Evolutionary conservation across 345 rosid species (phyloP).

Genomic region (Lepidium africanum): DNA sequence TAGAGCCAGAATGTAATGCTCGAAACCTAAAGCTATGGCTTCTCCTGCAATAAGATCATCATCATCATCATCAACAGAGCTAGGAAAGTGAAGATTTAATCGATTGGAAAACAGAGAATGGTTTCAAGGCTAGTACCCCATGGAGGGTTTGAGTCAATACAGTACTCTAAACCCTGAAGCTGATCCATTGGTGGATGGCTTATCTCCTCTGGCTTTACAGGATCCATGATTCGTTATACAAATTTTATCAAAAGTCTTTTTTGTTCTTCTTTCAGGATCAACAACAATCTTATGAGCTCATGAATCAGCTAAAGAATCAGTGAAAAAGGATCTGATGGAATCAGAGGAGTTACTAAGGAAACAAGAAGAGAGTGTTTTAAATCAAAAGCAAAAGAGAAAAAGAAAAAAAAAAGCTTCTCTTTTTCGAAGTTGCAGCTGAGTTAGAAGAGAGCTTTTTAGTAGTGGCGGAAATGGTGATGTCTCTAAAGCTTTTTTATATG

Average conservation of each 20-base stretch:
- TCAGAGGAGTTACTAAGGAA: conserved; percentile 10
- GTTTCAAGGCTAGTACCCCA: conserved; percentile 51
- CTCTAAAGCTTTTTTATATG: not conserved
- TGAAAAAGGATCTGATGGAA: conserved; percentile 12
- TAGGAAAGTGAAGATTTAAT: not conserved
- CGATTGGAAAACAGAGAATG: not conserved
- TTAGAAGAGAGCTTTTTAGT: conserved; percentile 21
- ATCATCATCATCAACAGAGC: not conserved
- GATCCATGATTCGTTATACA: conserved; percentile 43
- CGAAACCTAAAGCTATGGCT: conserved; percentile 86
- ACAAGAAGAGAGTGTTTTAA: not conserved
- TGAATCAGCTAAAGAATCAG: conserved; percentile 6
- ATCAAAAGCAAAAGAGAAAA: not conserved
- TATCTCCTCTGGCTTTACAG: conserved; percentile 87
- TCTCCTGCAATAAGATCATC: conserved; percentile 56
- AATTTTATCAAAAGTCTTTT: not conserved
- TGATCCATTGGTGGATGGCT: conserved; percentile 91
- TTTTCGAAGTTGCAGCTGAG: conserved; percentile 24
- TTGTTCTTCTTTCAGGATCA: not conserved
- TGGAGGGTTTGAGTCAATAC: conserved; percentile 98
- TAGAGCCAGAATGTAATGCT: conserved; percentile 89
- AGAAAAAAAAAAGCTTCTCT: not conserved
- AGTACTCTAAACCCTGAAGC: conserved; percentile 96
- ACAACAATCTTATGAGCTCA: conserved; percentile 9
- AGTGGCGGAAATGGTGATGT: conserved; percentile 26